Evolutionary conservation across 768 basidiomycete species (phyloP), one percentile per base, ranked within the genome.

Genomic region (Rhodotorula sphaerocarpa): DNA sequence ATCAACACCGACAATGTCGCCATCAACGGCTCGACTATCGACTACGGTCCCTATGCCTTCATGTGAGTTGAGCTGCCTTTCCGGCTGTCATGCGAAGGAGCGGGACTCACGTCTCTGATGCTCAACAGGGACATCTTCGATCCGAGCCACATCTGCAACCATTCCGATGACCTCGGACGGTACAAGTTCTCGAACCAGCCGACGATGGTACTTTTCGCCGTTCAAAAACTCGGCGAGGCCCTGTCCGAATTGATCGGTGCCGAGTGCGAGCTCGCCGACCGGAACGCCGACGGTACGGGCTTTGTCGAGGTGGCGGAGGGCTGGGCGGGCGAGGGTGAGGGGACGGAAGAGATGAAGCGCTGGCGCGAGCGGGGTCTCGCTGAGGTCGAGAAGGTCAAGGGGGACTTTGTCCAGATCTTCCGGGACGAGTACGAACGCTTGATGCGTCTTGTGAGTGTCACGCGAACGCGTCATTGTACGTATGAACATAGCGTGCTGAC

Each of bases 61-160:
- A 65, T 65, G 64, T 61, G 42, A 48, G 67, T 54, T 12, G 2
- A n/a, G 23, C n/a, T 21, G 15, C 47, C 20, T 25, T 41, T 20
- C 39, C 20, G 20, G 39, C 45, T 16, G 25, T 27, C 12, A 36
- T 42, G n/a, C n/a, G n/a, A n/a, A n/a, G n/a, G n/a, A n/a, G n/a
- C n/a, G n/a, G n/a, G n/a, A n/a, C n/a, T n/a, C n/a, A n/a, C n/a
- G n/a, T n/a, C 2, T 3, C 25, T n/a, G 39, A 7, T 9, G 67
- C 89, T 0, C 92, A 10, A 90, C 76, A 95, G 93, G 91, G 92
- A 96, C 72, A 82, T 90, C 6, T 96, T 86, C 70, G 85, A 93
- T 67, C 74, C 82, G 0, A 76, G 78, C 55, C 92, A 95, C 70
- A 85, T 96, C 57, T 96, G 92, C 78, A 97, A 92, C 70, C 90